These are phyloP conservation scores for Microbotryum silenes-acaulis DNA, from an alignment of 1,284 basidiomycete genomes.

Conservation along the genomic window DNA sequence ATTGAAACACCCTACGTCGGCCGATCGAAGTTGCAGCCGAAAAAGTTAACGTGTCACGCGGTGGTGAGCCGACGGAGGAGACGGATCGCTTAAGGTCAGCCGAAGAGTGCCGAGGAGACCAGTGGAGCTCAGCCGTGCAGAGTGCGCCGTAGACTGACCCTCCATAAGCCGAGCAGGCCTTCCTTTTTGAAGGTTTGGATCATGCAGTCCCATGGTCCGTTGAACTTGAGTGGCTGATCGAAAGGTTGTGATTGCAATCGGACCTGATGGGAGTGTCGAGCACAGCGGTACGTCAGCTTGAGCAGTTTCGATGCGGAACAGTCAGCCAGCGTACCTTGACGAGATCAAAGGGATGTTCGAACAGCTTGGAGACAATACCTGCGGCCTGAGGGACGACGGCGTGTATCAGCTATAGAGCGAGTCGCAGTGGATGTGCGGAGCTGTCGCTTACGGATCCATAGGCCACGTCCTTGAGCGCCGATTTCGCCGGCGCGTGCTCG, in stretches of 20 bases:
- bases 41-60: background rate
- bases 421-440: background rate
- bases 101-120: background rate
- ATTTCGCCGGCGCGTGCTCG: background rate
- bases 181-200: conserved; percentile 66
- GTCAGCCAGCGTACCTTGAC: conserved; percentile 41
- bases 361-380: conserved; percentile 72
- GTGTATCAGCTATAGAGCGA: background rate
- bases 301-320: background rate
- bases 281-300: background rate
- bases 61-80: background rate
- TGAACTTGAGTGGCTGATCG: conserved; percentile 56
- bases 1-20: conserved; percentile 67
- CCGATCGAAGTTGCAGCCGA: background rate
- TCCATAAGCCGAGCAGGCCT: conserved; percentile 67
- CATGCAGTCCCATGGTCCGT: conserved; percentile 72
- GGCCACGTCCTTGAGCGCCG: conserved; percentile 42
- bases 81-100: background rate
- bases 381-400: conserved; percentile 47
- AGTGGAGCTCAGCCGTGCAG: background rate
- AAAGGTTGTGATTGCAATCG: conserved; percentile 74
- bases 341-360: conserved; percentile 79
- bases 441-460: conserved; percentile 45
- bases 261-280: conserved; percentile 50
- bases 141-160: conserved; percentile 50